Evolutionary conservation across 441 rosid genomes (phyloP).

Genomic region (Pelargonium cotyledonis): DNA sequence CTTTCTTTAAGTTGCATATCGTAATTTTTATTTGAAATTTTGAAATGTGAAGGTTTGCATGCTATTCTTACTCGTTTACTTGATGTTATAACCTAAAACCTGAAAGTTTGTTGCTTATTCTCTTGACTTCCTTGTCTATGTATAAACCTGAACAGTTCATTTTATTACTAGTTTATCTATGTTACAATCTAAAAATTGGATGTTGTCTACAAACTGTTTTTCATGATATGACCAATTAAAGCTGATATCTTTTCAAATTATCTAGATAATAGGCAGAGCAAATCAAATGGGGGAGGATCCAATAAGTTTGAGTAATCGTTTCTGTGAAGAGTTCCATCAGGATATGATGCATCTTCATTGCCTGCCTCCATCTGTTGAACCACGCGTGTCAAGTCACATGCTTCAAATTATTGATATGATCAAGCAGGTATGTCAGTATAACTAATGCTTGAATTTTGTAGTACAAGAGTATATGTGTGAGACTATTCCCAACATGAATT

Average conservation of each 20-base stretch:
- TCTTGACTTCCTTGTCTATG: too few relatives aligned
- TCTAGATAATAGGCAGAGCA: slow-evolving; percentile 67
- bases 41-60: background rate
- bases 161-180: background rate
- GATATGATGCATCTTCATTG: slow-evolving; percentile 79
- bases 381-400: slow-evolving; percentile 75
- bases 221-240: background rate
- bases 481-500: background rate
- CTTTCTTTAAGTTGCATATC: background rate
- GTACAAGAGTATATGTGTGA: background rate
- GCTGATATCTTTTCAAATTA: slow-evolving; percentile 15
- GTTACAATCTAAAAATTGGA: background rate
- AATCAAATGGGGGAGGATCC: slow-evolving; percentile 60
- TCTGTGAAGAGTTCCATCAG: slow-evolving; percentile 60
- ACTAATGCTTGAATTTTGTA: background rate
- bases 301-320: slow-evolving; percentile 47
- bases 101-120: too few relatives aligned
- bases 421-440: slow-evolving; percentile 35
- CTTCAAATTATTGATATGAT: slow-evolving; percentile 71
- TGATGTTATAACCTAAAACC: too few relatives aligned
- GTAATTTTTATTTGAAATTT: background rate
- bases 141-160: background rate
- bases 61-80: too few relatives aligned
- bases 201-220: slow-evolving; percentile 1
- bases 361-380: slow-evolving; percentile 75